Percentiles rank a stretch among this genome's conserved stretches.
Conservation (phyloP, 2,329 filamentous ascomycete genomes). For the Saccharata proteae region DNA sequence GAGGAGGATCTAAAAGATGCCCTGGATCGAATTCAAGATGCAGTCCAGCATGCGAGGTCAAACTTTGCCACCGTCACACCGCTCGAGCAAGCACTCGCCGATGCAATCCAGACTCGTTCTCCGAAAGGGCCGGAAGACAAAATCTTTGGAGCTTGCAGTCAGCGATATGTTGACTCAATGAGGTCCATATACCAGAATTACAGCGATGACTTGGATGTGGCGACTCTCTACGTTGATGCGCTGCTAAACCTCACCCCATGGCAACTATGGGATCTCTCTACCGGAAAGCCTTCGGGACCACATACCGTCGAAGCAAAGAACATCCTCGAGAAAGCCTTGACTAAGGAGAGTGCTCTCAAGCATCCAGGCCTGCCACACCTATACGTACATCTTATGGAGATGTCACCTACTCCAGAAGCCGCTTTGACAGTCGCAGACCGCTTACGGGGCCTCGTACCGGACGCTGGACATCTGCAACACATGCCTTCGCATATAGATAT, state of each 20-base stretch:
- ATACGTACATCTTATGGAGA: slow-evolving; percentile 70
- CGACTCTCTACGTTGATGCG: slow-evolving; percentile 50
- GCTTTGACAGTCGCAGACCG: slow-evolving; percentile 50
- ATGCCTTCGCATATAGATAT: slow-evolving; percentile 73
- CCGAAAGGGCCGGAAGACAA: slow-evolving; percentile 34
- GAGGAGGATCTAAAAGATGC: slow-evolving; percentile 43
- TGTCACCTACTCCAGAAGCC: slow-evolving; percentile 54
- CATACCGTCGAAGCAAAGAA: slow-evolving; percentile 46
- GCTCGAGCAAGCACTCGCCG: slow-evolving; percentile 50
- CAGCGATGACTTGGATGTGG: slow-evolving; percentile 49
- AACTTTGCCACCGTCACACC: slow-evolving; percentile 27
- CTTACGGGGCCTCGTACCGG: slow-evolving; percentile 53
- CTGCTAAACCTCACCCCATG: slow-evolving; percentile 56
- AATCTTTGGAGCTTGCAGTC: slow-evolving; percentile 45
- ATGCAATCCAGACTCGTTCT: slow-evolving; percentile 51
- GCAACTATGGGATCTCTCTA: slow-evolving; percentile 51
- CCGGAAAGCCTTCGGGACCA: slow-evolving; percentile 44
- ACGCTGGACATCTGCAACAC: slow-evolving; percentile 58
- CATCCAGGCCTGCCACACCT: slow-evolving; percentile 64
- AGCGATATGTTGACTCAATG: slow-evolving; percentile 52
- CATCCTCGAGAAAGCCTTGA: slow-evolving; percentile 48
- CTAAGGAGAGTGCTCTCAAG: slow-evolving; percentile 32
- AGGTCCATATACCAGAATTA: slow-evolving; percentile 39
- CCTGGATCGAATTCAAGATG: slow-evolving; percentile 36
- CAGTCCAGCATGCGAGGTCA: slow-evolving; percentile 33